phyloP scores from a whole-genome alignment of 495 filamentous ascomycete genomes.

The Lophiotrema nucula region DNA sequence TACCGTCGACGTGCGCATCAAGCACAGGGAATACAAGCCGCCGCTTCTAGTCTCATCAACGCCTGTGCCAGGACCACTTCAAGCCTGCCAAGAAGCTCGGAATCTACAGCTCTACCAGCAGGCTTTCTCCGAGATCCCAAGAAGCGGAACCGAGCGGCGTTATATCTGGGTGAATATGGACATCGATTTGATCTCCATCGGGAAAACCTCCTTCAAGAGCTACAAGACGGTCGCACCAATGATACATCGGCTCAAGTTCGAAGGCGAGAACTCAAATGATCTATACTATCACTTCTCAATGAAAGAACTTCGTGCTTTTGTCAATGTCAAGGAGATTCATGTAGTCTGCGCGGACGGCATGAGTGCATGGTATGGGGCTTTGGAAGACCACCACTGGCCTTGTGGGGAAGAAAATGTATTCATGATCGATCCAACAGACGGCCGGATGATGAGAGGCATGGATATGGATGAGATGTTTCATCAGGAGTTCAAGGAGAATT shows the following conservation, averaged over 20 bases:
- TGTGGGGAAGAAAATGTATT: slow-evolving; percentile 12
- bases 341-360: slow-evolving; percentile 7
- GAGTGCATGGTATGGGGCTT: not conserved
- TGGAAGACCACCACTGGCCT: slow-evolving; percentile 1
- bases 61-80: slow-evolving; percentile 6
- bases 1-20: slow-evolving; percentile 1
- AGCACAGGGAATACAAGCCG: not conserved
- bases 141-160: too few species aligned
- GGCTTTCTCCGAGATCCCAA: slow-evolving; percentile 12
- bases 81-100: slow-evolving; percentile 10
- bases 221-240: not conserved
- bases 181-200: slow-evolving; percentile 10
- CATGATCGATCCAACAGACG: not conserved
- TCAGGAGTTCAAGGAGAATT: too few species aligned
- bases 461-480: too few species aligned
- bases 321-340: slow-evolving; percentile 14
- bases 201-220: not conserved
- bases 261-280: not conserved
- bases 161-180: slow-evolving; percentile 12
- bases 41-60: not conserved
- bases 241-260: slow-evolving; percentile 1
- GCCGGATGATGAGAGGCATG: not conserved
- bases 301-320: not conserved
- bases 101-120: slow-evolving; percentile 7
- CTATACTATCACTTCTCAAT: not conserved